These are phyloP conservation scores for Pichia sp. DNA, from an alignment of 1,139 yeast genomes.

Conservation along the genomic window DNA sequence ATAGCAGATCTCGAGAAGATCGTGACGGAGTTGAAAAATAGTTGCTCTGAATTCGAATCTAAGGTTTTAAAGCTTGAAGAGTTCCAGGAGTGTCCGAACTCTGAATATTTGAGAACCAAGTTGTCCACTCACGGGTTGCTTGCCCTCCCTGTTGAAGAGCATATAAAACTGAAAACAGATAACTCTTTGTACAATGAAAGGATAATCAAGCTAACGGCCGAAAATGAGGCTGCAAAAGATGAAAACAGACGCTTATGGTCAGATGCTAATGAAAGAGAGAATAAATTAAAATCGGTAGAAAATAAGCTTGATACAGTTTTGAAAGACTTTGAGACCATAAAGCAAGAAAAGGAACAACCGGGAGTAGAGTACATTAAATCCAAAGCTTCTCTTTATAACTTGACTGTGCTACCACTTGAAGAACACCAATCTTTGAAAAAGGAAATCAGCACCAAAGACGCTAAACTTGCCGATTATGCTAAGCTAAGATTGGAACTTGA, in stretches of 20 bases:
- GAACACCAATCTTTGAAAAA: constrained; percentile 22
- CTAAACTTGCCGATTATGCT: not conserved
- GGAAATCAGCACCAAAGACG: constrained; percentile 9
- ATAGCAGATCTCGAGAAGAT: constrained; percentile 26
- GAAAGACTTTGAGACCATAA: not conserved
- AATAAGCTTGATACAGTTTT: not conserved
- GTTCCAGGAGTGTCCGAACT: constrained; percentile 28
- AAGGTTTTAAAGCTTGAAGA: constrained; percentile 5
- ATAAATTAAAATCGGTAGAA: constrained; percentile 5
- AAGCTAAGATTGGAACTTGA: constrained; percentile 5
- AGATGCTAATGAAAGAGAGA: not conserved
- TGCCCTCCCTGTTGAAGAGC: constrained; percentile 6
- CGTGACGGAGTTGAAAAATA: constrained; percentile 17
- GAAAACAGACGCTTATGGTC: not conserved
- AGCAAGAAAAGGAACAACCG: constrained; percentile 17
- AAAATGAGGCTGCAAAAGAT: not conserved
- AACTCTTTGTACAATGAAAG: not conserved
- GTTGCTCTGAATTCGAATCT: constrained; percentile 7
- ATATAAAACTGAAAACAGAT: constrained; percentile 1
- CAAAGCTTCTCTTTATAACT: constrained; percentile 30
- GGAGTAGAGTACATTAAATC: constrained; percentile 25
- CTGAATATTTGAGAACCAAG: constrained; percentile 32
- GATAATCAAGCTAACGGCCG: not conserved
- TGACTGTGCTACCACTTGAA: constrained; percentile 31
- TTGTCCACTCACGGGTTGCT: not conserved